Evolutionary conservation across 352 stramenopile genomes (phyloP), one percentile per base, ranked within the genome.

Genomic region (Phytophthora cryptogea): DNA sequence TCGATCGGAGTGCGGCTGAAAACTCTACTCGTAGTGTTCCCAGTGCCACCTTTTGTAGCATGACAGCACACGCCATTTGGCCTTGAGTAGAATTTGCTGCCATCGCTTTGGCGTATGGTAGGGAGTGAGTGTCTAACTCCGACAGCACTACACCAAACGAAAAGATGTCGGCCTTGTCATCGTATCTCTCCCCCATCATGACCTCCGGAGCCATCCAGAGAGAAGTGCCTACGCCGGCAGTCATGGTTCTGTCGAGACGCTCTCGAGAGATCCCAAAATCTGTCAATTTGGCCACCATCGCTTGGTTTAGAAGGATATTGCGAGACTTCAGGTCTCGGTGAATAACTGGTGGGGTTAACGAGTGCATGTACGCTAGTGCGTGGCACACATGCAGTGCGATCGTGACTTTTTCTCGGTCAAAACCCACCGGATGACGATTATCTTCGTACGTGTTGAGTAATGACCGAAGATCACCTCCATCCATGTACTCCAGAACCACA

Each of bases 191-290:
- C 11, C 31, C 47, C 32, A 23, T 23, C 20, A 23, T 23, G 20
- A 23, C 20, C 20, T 23, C 20, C 20, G 20, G 20, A 23, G 20
- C 20, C 20, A 23, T 23, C 20, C 20, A 23, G 20, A 23, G 20
- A 23, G 20, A 23, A 23, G 20, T 23, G 43, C 51, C 17, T 3
- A 50, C 17, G 1, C 41, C 37, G 1, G 31, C 40, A 3, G 49
- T 47, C 49, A 57, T 46, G 6, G 51, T 50, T 17, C 30, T 28
- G 40, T 50, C 41, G 4, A 35, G 51, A 14, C 37, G 32, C 9
- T 60, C 42, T 13, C 77, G 64, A 16, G 72, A 83, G 17, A 79
- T 69, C 4, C 78, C 78, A 66, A 88, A 88, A 44, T 83, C 75
- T 1, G 50, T 69, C 10, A 88, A 14, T 61, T 88, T 88, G 10